These are phyloP conservation scores for Septoria petroselini DNA, from an alignment of 2,329 filamentous ascomycete species.

Conservation along the genomic window DNA sequence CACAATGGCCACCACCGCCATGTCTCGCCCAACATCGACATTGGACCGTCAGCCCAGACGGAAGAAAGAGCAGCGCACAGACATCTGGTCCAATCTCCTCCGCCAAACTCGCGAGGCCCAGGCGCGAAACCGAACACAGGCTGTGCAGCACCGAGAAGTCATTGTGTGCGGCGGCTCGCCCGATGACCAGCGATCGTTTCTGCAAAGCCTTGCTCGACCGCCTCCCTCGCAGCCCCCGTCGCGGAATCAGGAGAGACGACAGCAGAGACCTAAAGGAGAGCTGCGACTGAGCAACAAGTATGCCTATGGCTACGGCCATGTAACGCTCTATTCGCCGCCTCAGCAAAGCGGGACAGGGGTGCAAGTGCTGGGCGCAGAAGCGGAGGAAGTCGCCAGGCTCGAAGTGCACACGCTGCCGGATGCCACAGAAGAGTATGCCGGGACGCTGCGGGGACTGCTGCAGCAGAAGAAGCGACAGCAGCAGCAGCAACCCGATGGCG, in stretches of 20 bases:
- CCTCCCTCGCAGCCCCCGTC: slow-evolving; percentile 29
- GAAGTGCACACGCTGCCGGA: slow-evolving; percentile 37
- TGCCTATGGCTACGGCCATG: slow-evolving; percentile 38
- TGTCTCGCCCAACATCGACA: slow-evolving; percentile 16
- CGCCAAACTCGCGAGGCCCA: slow-evolving; percentile 38
- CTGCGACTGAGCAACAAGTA: slow-evolving; percentile 36
- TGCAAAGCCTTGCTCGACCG: slow-evolving; percentile 31
- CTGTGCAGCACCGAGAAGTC: slow-evolving; percentile 33
- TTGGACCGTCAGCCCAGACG: slow-evolving; percentile 18
- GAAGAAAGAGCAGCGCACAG: slow-evolving; percentile 33
- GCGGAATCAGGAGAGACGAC: slow-evolving; percentile 28
- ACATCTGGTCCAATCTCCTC: slow-evolving; percentile 38
- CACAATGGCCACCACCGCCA: slow-evolving; percentile 22
- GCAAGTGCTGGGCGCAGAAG: slow-evolving; percentile 32
- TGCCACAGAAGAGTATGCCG: slow-evolving; percentile 33
- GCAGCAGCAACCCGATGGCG: slow-evolving; percentile 15
- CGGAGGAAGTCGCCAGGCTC: slow-evolving; percentile 35
- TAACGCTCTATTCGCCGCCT: slow-evolving; percentile 35
- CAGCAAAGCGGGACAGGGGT: slow-evolving; percentile 27
- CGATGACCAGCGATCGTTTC: slow-evolving; percentile 33
- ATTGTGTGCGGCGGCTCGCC: slow-evolving; percentile 36
- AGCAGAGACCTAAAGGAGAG: slow-evolving; percentile 31
- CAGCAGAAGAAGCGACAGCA: slow-evolving; percentile 19
- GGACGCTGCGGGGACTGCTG: slow-evolving; percentile 30
- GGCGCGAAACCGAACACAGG: slow-evolving; percentile 35